Percentiles rank a stretch among this genome's conserved stretches.
Evolutionary conservation across 225 moss, liverwort and hornwort genomes (phyloP).

Genomic region (Pseudisothecium myosuroides): DNA sequence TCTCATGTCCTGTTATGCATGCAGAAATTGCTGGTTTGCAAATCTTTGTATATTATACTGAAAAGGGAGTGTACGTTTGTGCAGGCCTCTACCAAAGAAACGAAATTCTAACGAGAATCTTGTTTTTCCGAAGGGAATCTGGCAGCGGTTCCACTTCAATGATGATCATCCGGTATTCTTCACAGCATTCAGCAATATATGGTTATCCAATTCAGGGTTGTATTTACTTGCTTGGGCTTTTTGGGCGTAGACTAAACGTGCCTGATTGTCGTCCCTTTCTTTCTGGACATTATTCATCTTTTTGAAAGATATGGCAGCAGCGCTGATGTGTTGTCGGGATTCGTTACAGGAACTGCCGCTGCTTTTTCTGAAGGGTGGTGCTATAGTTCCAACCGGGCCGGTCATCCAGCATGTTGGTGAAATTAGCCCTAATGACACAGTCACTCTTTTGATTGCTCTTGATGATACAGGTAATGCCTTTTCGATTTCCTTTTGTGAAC

Average conservation of each 20-base stretch:
- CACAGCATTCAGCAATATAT: background rate
- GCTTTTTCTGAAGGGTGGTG: slow-evolving; percentile 70
- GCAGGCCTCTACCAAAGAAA: slow-evolving; percentile 42
- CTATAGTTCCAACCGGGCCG: slow-evolving; percentile 70
- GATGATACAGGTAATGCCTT: slow-evolving; percentile 44
- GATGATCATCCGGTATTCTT: slow-evolving; percentile 63
- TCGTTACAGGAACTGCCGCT: slow-evolving; percentile 63
- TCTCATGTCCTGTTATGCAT: background rate
- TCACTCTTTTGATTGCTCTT: slow-evolving; percentile 68
- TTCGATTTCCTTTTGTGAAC: background rate
- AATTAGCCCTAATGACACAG: slow-evolving; percentile 31
- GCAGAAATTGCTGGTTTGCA: background rate
- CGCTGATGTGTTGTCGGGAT: background rate
- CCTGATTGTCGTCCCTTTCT: background rate
- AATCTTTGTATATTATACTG: background rate
- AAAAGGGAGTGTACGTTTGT: background rate
- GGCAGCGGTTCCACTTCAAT: slow-evolving; percentile 78
- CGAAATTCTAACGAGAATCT: slow-evolving; percentile 8
- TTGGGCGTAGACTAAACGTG: background rate
- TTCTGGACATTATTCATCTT: background rate
- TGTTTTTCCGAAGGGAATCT: slow-evolving; percentile 63
- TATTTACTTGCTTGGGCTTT: background rate
- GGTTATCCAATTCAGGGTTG: background rate
- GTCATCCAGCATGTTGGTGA: slow-evolving; percentile 69
- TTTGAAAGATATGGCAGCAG: background rate